Base-by-base conservation (phyloP, 1,139 yeast genomes). In the Candida smagusa region DNA sequence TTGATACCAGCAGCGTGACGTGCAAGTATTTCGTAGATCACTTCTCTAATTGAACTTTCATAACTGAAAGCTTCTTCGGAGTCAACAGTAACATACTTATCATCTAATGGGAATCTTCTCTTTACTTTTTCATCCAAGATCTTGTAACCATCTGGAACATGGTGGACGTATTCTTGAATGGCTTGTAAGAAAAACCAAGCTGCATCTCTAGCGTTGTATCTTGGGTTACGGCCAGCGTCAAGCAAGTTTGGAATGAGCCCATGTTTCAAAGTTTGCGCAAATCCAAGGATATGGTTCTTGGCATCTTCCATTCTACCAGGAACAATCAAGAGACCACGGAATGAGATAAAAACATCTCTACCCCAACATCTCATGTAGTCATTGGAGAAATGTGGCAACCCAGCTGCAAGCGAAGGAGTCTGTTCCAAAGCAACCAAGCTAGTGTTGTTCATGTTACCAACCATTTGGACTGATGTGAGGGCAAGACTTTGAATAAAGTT, bases 331-430 rank as follows among this genome's bases (percentile, higher is more conserved):
- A 90, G 68, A 0, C 98, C 98, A 46, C 96, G 71, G 39, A 85
- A 72, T 0, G 96, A 77, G 39, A 92, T 83, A 56, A 92, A 92
- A 2, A 89, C 95, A 63, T 92, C 98, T 56, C 98, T 76, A 23
- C 98, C 98, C 98, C 98, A 92, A 58, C 97, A 88, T 61, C 98
- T 75, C 96, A 90, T 89, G 59, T 86, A 89, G 49, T 84, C 88
- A 41, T 75, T 77, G 54, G 94, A 81, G 60, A 92, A 92, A 63
- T 90, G 97, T 2, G 98, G 98, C 43, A 92, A 72, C 0, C 97
- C 98, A 2, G 98, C 98, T 11, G 97, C 96, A 76, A 92, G 70
- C 33, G 88, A 77, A 2, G 95, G 85, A 9, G 80, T 75, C 44
- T 71, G 66, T 22, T 71, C 68, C 35, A 66, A 68, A 1, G 97